A percentile compares a stretch with the other conserved stretches of the same genome.
Conservation (phyloP, 2,329 filamentous ascomycete species). For the Hypoxylon sp. region DNA sequence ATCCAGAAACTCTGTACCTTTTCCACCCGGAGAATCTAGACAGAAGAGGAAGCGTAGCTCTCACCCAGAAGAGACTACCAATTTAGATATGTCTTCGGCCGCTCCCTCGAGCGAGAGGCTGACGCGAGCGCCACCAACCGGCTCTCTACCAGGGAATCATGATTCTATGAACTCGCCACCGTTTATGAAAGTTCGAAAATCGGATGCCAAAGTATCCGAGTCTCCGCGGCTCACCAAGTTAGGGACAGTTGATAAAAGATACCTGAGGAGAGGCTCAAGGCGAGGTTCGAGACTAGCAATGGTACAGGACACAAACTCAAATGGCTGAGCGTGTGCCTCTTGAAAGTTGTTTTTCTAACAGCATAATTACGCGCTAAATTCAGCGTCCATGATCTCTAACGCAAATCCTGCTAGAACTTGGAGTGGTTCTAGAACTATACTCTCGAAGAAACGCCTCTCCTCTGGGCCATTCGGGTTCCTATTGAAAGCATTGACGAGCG, state of each 20-base stretch:
- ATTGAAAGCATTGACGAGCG: conserved; percentile 62
- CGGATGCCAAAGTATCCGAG: conserved; percentile 1
- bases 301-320: not conserved
- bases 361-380: conserved; percentile 55
- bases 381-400: conserved; percentile 59
- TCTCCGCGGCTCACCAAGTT: conserved; percentile 33
- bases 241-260: conserved; percentile 35
- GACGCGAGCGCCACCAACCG: conserved; percentile 2
- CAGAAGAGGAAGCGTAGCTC: conserved; percentile 23
- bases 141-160: conserved; percentile 10
- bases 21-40: conserved; percentile 8
- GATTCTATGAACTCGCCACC: conserved; percentile 14
- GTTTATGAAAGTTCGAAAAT: conserved; percentile 14
- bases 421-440: conserved; percentile 65
- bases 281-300: not conserved
- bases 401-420: conserved; percentile 64
- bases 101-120: not conserved
- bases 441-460: conserved; percentile 64
- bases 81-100: not conserved
- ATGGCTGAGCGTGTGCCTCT: not conserved
- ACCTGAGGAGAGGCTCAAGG: conserved; percentile 5
- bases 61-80: conserved; percentile 2
- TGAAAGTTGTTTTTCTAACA: conserved; percentile 1
- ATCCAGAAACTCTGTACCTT: conserved; percentile 3
- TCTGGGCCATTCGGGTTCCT: conserved; percentile 58